These are phyloP conservation scores for Clavariopsis aquatica DNA, from an alignment of 495 filamentous ascomycete genomes.

Conservation along the genomic window DNA sequence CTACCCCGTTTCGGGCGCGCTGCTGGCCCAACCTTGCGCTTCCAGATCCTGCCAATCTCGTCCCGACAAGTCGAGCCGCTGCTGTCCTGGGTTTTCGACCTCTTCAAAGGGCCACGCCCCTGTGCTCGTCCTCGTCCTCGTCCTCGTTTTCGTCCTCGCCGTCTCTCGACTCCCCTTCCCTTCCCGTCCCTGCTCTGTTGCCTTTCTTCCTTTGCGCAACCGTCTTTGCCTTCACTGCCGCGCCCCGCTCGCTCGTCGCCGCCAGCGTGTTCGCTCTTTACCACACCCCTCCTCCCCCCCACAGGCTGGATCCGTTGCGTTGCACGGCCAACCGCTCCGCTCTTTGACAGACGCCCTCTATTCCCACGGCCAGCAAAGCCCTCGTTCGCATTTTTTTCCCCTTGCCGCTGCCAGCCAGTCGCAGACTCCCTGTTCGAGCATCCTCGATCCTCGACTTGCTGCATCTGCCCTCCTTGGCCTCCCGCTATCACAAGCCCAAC, in stretches of 20 bases:
- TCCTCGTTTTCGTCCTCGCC: slow-evolving; percentile 9
- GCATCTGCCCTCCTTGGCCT: too few species aligned
- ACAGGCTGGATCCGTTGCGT: slow-evolving; percentile 20
- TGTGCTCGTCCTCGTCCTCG: background rate
- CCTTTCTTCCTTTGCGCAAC: background rate
- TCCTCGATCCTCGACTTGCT: background rate
- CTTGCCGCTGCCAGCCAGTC: slow-evolving; percentile 29
- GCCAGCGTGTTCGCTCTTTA: slow-evolving; percentile 50
- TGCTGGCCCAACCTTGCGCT: background rate
- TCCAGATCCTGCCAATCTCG: slow-evolving; percentile 16
- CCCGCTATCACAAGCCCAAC: slow-evolving; percentile 17
- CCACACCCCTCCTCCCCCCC: too few species aligned
- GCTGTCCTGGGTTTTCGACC: background rate
- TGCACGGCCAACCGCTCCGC: slow-evolving; percentile 9
- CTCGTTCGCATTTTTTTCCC: background rate
- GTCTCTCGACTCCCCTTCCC: too few species aligned
- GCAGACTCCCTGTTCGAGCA: too few species aligned
- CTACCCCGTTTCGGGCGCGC: background rate
- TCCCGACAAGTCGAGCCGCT: background rate
- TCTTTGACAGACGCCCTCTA: slow-evolving; percentile 39
- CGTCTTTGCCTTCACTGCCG: slow-evolving; percentile 36
- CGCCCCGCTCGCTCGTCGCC: slow-evolving; percentile 41
- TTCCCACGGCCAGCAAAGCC: background rate
- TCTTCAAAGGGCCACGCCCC: background rate
- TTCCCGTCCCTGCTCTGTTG: background rate